phyloP scores from a whole-genome alignment of 192 early-diverging fungal species.

The Umbelopsis ramanniana region DNA sequence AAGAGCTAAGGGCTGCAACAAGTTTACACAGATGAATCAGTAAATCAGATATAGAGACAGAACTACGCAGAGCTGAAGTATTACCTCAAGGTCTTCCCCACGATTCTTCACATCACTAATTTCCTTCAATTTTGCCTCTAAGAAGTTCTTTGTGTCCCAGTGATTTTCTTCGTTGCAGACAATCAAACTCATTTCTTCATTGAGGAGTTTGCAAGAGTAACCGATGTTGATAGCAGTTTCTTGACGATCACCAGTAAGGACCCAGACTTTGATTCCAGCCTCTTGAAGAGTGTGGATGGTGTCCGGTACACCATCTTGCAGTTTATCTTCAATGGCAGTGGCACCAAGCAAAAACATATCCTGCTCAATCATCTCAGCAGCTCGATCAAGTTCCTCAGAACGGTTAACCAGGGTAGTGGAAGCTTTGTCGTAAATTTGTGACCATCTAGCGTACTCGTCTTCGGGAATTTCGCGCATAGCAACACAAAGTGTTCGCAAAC shows the following conservation, averaged over 20 bases:
- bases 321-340: slow-evolving; percentile 95
- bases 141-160: slow-evolving; percentile 81
- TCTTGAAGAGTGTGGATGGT: slow-evolving; percentile 91
- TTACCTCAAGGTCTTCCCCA: slow-evolving; percentile 32
- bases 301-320: slow-evolving; percentile 96
- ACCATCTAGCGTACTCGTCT: slow-evolving; percentile 85
- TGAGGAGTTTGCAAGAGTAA: slow-evolving; percentile 88
- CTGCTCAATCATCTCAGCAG: slow-evolving; percentile 90
- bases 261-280: slow-evolving; percentile 93
- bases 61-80: background rate
- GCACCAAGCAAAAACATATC: slow-evolving; percentile 87
- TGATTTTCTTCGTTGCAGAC: slow-evolving; percentile 88
- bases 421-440: slow-evolving; percentile 75
- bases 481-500: slow-evolving; percentile 89
- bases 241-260: slow-evolving; percentile 95
- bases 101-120: slow-evolving; percentile 48
- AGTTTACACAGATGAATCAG: background rate
- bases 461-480: slow-evolving; percentile 83
- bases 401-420: slow-evolving; percentile 87
- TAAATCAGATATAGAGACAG: background rate
- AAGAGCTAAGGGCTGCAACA: slow-evolving; percentile 67
- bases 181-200: slow-evolving; percentile 91
- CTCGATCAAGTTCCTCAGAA: slow-evolving; percentile 76
- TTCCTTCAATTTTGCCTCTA: slow-evolving; percentile 76
- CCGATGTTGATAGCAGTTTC: slow-evolving; percentile 99